Base-by-base conservation (phyloP, 768 basidiomycete species). In the Gloeopeniophorella convolvens region DNA sequence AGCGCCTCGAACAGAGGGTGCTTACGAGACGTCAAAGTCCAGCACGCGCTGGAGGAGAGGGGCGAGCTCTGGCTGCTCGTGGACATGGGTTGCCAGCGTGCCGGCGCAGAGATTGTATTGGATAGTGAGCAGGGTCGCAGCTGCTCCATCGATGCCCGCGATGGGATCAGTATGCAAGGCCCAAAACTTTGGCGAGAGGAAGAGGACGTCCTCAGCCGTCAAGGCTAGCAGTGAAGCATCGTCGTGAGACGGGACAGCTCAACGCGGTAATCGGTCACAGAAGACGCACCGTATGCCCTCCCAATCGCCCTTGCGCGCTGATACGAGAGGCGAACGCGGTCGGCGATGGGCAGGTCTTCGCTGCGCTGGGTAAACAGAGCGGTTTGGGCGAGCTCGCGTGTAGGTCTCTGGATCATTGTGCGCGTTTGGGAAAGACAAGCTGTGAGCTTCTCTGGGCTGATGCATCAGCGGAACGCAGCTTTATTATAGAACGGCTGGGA, bases 61-160 rank as follows among this genome's bases (percentile, higher is more conserved):
- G 1, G 32, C 20, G 11, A 68, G 34, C 30, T 68, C 59, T 8
- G 57, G 59, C 31, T 65, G 56, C 4, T 51, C 58, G 4, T 27
- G 31, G 2, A 58, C 51, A 47, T 57, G 65, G 16, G 50, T 55
- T 5, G 65, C 62, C 21, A 72, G 48, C 1, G 71, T 71, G n/a
- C 71, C 71, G 5, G 58, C 60, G 32, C 45, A 54, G 21, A 72
- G 61, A 44, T 72, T 71, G 50, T 61, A 64, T 18, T 72, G 71
- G 12, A 71, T 68, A 4, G 68, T 66, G 15, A 67, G 45, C 11
- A 72, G 53, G 3, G 66, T 68, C 5, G 46, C 58, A 0, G 63
- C 63, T 0, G 60, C 65, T 16, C 58, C 63, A 45, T 70, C 70
- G 15, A 62, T 30, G 5, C 33, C 15, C 3, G 48, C 32, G 16